These are phyloP conservation scores for Mrakia gelida DNA, from an alignment of 768 basidiomycete species.

Conservation along the genomic window DNA sequence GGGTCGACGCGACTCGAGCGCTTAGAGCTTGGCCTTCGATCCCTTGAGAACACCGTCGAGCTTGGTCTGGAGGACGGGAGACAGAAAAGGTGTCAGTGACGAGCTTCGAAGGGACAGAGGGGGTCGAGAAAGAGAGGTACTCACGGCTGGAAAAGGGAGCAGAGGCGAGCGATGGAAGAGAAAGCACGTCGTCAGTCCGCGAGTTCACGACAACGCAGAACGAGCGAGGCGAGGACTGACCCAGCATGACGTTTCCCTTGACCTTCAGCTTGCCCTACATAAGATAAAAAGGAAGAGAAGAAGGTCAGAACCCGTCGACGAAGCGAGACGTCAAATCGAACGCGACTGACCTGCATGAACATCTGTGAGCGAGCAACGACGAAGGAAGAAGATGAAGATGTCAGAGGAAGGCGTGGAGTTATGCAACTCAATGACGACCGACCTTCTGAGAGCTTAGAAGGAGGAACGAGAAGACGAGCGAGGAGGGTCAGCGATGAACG, in stretches of 20 bases:
- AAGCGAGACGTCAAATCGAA: neutral
- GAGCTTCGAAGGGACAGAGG: neutral
- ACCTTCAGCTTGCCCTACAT: constrained; percentile 26
- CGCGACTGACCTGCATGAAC: constrained; percentile 22
- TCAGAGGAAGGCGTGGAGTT: neutral
- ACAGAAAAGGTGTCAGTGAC: neutral
- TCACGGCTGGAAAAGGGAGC: neutral
- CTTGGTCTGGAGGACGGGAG: constrained; percentile 23
- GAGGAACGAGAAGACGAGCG: no score
- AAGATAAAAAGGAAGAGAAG: neutral
- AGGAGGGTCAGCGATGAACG: neutral
- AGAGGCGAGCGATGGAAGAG: neutral
- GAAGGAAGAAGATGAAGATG: neutral
- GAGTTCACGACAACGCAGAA: no score
- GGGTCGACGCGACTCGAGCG: neutral
- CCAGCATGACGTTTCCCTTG: constrained; percentile 35
- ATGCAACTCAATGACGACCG: neutral
- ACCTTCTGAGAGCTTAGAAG: constrained; percentile 24
- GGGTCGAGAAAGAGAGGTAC: neutral
- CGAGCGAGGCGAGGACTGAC: neutral
- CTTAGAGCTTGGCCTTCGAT: constrained; percentile 29
- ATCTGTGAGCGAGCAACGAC: constrained; percentile 3
- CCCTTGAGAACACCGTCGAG: constrained; percentile 33
- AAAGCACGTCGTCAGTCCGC: no score
- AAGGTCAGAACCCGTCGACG: neutral